A percentile compares a stretch with the other conserved stretches of the same genome.
phyloP scores from a whole-genome alignment of 2,329 filamentous ascomycete genomes.

The Dactylellina drechsleri region DNA sequence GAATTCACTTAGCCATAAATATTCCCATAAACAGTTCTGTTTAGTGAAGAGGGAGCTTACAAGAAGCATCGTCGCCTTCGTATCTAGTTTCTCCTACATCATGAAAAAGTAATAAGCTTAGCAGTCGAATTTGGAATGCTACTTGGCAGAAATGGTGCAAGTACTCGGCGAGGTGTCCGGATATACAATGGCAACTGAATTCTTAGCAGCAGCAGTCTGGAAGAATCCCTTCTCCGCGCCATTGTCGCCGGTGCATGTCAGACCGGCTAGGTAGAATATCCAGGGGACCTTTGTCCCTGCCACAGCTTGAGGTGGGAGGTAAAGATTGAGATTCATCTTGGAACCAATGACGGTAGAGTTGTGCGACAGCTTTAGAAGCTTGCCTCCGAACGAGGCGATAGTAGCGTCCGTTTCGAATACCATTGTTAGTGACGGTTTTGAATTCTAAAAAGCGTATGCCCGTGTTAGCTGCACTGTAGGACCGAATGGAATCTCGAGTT shows the following conservation, averaged over 20 bases:
- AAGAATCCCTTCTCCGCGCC: conserved; percentile 87
- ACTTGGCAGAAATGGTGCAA: background rate
- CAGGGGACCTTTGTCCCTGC: conserved; percentile 76
- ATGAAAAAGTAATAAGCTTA: background rate
- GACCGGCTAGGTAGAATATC: conserved; percentile 89
- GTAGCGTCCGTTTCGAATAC: conserved; percentile 84
- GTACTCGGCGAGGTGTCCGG: conserved; percentile 91
- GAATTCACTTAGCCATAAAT: background rate
- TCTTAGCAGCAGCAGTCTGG: conserved; percentile 80
- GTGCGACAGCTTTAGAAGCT: conserved; percentile 93
- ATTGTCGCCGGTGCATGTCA: conserved; percentile 94
- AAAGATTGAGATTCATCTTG: conserved; percentile 92
- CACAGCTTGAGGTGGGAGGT: conserved; percentile 70
- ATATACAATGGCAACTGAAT: conserved; percentile 90
- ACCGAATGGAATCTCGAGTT: background rate
- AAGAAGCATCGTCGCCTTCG: conserved; percentile 84
- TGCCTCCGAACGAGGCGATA: conserved; percentile 91
- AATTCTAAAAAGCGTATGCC: background rate
- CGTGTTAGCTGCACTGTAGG: no score
- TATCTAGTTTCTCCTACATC: conserved; percentile 76
- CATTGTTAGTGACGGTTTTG: conserved; percentile 16
- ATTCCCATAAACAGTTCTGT: background rate
- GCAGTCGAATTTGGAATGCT: background rate
- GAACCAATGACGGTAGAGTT: conserved; percentile 80
- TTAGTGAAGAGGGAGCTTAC: conserved; percentile 58